Percentiles rank a stretch among this genome's conserved stretches.
Conservation (phyloP, 257 asterid species). For the Fraxinus anomala region DNA sequence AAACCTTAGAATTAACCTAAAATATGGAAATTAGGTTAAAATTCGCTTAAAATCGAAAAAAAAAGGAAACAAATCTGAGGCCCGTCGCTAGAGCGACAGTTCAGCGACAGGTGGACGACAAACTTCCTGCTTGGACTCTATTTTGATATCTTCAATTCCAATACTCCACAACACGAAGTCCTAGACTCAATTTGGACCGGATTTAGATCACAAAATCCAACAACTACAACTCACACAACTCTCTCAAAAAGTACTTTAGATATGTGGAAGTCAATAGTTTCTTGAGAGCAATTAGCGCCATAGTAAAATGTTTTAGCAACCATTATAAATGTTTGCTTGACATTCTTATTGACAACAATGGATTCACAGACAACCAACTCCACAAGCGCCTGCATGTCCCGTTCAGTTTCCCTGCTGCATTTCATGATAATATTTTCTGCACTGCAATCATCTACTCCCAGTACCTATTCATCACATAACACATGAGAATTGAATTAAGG, state of each 20-base stretch:
- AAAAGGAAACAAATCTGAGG: too few relatives aligned
- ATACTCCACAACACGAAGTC: too few relatives aligned
- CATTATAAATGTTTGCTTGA: constrained; percentile 43
- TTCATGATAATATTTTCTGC: not conserved
- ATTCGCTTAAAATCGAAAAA: too few relatives aligned
- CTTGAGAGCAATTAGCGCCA: constrained; percentile 20
- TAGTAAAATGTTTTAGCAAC: constrained; percentile 44
- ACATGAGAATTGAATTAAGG: not conserved
- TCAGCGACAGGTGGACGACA: too few relatives aligned
- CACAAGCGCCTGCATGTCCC: constrained; percentile 35
- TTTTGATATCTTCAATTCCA: too few relatives aligned
- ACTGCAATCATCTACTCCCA: not conserved
- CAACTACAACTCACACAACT: constrained; percentile 17
- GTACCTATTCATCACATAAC: constrained; percentile 4
- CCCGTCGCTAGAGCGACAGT: too few relatives aligned
- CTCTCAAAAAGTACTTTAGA: constrained; percentile 42
- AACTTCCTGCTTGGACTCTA: too few relatives aligned
- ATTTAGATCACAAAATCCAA: too few relatives aligned
- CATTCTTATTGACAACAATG: constrained; percentile 22
- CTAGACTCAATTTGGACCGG: too few relatives aligned
- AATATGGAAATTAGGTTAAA: too few relatives aligned
- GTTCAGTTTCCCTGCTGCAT: constrained; percentile 24
- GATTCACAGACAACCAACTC: constrained; percentile 32
- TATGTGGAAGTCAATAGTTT: constrained; percentile 33
- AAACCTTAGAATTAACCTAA: too few relatives aligned